Evolutionary conservation across 164 flowering plant genomes (phyloP).

Genomic region (Vitis cinerea): DNA sequence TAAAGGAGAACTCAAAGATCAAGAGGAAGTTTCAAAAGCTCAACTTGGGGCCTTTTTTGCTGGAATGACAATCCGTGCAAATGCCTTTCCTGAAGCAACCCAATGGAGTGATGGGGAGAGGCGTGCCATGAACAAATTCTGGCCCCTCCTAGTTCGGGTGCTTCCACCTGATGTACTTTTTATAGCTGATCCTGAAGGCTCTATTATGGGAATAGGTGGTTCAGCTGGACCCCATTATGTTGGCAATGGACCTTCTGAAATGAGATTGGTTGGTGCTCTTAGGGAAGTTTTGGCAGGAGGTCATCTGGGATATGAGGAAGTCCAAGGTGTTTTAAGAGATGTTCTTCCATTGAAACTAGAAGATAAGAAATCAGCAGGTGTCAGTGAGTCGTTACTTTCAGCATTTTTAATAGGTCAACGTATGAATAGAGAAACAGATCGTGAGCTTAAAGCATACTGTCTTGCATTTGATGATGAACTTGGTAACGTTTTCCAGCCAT

Average conservation of each 20-base stretch:
- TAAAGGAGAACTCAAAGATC: constrained; percentile 85
- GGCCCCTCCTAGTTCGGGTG: constrained; percentile 75
- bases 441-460: constrained; percentile 95
- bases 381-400: constrained; percentile 75
- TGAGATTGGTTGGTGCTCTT: constrained; percentile 96
- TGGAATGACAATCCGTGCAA: constrained; percentile 94
- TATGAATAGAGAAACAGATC: constrained; percentile 97
- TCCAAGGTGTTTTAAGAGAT: constrained; percentile 84
- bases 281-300: constrained; percentile 98
- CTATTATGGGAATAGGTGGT: constrained; percentile 74
- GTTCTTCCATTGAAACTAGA: constrained; percentile 67
- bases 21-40: constrained; percentile 79
- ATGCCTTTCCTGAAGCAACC: constrained; percentile 85
- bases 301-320: constrained; percentile 97
- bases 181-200: constrained; percentile 96
- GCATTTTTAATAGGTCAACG: constrained; percentile 97
- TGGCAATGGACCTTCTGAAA: constrained; percentile 64
- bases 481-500: constrained; percentile 42
- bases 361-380: constrained; percentile 31
- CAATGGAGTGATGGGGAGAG: constrained; percentile 99
- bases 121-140: constrained; percentile 74
- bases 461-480: constrained; percentile 97
- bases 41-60: constrained; percentile 98
- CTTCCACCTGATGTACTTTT: constrained; percentile 83
- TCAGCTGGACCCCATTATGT: constrained; percentile 78